phyloP scores from a whole-genome alignment of 352 stramenopile genomes.

The Pythium plurisporium region DNA sequence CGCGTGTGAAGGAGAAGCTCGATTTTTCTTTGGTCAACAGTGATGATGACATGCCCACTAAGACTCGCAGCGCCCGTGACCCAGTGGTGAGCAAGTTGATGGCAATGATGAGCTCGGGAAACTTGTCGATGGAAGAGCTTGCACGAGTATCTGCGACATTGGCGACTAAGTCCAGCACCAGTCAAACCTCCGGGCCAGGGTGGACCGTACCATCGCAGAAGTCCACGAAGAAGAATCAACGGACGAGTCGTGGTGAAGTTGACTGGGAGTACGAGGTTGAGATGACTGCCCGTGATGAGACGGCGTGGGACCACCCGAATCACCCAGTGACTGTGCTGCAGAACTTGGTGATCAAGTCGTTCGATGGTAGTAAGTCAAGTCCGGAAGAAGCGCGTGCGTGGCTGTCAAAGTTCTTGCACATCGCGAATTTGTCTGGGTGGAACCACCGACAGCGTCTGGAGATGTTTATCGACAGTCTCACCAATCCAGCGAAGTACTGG shows the following conservation, averaged over 20 bases:
- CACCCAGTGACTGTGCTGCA: neutral
- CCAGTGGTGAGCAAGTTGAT: neutral
- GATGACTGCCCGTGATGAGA: neutral
- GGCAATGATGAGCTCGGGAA: neutral
- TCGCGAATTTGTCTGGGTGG: too few species aligned
- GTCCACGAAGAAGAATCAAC: neutral
- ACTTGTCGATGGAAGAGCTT: neutral
- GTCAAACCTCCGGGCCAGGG: neutral
- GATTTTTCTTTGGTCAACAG: neutral
- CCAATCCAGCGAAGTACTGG: conserved; percentile 7
- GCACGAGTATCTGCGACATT: neutral
- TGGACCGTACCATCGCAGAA: neutral
- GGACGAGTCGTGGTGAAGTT: neutral
- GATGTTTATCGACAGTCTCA: neutral
- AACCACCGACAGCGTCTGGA: too few species aligned
- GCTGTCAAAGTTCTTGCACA: too few species aligned
- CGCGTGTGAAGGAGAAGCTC: neutral
- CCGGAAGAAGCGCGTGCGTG: neutral
- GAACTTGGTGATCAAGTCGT: neutral
- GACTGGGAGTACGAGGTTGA: neutral
- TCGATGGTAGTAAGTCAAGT: neutral
- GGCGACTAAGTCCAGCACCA: neutral
- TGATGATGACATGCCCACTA: neutral
- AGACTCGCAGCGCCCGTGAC: neutral
- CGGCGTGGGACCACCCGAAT: neutral